These are phyloP conservation scores for Cystoisospora suis DNA, from an alignment of 169 alveolate genomes.

Conservation along the genomic window DNA sequence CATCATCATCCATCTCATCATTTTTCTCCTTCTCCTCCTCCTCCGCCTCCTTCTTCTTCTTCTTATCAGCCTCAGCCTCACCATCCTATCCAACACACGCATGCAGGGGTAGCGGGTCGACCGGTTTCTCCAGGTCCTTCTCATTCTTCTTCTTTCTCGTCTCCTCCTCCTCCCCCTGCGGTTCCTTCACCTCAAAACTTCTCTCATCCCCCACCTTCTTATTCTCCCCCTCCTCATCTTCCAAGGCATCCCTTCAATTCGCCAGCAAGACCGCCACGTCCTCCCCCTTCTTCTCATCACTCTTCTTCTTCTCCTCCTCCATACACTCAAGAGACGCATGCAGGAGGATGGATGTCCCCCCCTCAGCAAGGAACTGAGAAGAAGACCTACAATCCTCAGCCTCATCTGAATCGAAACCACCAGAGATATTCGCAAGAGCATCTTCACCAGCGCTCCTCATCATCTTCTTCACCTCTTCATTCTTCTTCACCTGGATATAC, in stretches of 20 bases:
- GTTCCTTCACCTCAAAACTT: not conserved
- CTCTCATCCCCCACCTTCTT: not conserved
- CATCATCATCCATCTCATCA: too few species aligned
- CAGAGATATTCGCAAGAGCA: not conserved
- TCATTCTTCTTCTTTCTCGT: not conserved
- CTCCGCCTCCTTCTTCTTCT: not conserved
- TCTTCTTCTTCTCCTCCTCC: not conserved
- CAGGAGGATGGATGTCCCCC: too few species aligned
- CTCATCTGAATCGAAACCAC: not conserved
- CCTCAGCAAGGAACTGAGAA: not conserved
- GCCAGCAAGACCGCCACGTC: too few species aligned
- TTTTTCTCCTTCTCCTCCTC: not conserved
- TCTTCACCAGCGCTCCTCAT: too few species aligned
- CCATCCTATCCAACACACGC: not conserved
- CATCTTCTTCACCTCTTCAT: too few species aligned
- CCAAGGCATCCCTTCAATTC: too few species aligned
- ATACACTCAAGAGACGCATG: too few species aligned
- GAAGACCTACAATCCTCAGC: not conserved
- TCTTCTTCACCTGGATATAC: too few species aligned
- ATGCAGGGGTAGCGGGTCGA: not conserved
- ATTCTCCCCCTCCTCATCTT: not conserved
- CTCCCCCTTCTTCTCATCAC: not conserved
- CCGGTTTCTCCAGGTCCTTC: not conserved
- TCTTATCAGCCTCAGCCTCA: not conserved
- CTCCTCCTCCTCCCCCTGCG: not conserved